Conservation (phyloP, 331 rosid species). For the Quercus lobata region DNA sequence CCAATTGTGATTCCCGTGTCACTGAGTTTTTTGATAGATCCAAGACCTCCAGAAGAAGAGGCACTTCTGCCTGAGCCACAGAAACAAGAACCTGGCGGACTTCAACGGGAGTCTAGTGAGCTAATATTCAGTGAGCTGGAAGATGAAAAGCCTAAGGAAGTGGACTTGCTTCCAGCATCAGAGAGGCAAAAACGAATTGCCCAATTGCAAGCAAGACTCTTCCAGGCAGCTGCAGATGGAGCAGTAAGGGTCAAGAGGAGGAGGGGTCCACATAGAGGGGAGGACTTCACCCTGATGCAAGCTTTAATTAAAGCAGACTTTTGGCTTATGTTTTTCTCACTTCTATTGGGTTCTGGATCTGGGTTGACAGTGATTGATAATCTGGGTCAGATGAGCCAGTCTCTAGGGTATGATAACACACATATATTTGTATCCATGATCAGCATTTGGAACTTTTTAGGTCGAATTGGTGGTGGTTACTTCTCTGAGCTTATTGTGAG, state of each 20-base stretch:
- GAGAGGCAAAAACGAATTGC: constrained; percentile 80
- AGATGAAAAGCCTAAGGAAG: constrained; percentile 45
- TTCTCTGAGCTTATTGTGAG: constrained; percentile 63
- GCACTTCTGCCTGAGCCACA: constrained; percentile 44
- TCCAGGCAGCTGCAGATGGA: constrained; percentile 91
- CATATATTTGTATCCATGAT: constrained; percentile 56
- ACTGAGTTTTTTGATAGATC: constrained; percentile 41
- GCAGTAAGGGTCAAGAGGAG: constrained; percentile 44
- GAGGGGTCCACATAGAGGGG: constrained; percentile 78
- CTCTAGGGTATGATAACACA: constrained; percentile 51
- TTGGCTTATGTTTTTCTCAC: constrained; percentile 50
- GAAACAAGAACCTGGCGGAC: constrained; percentile 26
- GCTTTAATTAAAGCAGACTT: constrained; percentile 55
- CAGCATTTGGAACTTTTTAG: constrained; percentile 76
- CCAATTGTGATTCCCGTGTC: constrained; percentile 55
- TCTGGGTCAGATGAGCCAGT: constrained; percentile 68
- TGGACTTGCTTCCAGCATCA: constrained; percentile 54
- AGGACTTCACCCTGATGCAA: constrained; percentile 52
- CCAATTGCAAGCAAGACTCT: constrained; percentile 59
- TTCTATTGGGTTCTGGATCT: constrained; percentile 50
- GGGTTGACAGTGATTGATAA: constrained; percentile 70
- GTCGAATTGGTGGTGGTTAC: constrained; percentile 79
- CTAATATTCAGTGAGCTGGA: constrained; percentile 76
- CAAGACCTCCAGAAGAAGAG: constrained; percentile 40
- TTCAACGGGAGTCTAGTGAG: constrained; percentile 37